phyloP scores from a whole-genome alignment of 1,284 basidiomycete genomes.

The Sporisorium reilianum region DNA sequence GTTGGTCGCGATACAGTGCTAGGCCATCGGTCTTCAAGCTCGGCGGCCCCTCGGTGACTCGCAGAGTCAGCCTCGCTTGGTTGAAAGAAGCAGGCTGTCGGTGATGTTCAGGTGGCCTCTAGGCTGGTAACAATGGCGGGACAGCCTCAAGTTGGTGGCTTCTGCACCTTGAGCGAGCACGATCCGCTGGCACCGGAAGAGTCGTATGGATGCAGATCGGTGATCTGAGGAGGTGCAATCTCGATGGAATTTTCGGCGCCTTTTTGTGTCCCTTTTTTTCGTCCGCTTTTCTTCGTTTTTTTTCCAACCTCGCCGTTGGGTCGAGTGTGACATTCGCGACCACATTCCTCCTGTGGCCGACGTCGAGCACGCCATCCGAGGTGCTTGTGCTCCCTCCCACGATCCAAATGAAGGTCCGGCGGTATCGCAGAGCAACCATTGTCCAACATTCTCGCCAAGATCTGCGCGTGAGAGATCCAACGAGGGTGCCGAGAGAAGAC shows the following conservation, averaged over 20 bases:
- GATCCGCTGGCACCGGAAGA: neutral
- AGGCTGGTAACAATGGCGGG: neutral
- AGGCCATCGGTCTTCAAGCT: neutral
- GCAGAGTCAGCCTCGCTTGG: neutral
- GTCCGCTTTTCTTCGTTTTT: too few species aligned
- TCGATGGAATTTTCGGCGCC: too few species aligned
- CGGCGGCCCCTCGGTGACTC: constrained; percentile 1
- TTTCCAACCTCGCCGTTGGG: too few species aligned
- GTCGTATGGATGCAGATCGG: neutral
- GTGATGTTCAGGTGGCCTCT: neutral
- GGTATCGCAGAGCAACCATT: neutral
- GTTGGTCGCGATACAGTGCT: constrained; percentile 4
- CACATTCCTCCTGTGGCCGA: too few species aligned
- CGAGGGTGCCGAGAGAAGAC: too few species aligned
- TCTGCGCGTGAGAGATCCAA: too few species aligned
- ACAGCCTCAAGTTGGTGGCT: neutral
- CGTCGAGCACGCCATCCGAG: constrained; percentile 1
- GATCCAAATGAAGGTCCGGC: neutral
- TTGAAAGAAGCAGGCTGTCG: neutral
- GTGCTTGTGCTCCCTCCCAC: neutral
- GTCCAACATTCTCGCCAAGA: neutral
- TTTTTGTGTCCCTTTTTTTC: too few species aligned
- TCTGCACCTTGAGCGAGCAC: neutral
- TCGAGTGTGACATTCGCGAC: too few species aligned
- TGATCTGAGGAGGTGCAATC: too few species aligned